phyloP scores from a whole-genome alignment of 805 yeast genomes.

The Clavispora santaluciae region DNA sequence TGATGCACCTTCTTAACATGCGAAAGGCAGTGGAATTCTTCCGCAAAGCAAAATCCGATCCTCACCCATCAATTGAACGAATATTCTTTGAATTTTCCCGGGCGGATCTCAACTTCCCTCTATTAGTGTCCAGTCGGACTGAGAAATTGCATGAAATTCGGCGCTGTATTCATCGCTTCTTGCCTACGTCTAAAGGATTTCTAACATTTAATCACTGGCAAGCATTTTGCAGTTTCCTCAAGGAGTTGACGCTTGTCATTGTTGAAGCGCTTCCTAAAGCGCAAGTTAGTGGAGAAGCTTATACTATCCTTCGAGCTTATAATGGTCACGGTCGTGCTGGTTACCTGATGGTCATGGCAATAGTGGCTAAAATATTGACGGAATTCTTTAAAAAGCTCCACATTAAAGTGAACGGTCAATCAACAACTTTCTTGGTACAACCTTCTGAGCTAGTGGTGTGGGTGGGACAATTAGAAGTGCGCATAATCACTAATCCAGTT shows the following conservation, averaged over 20 bases:
- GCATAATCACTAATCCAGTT: not conserved
- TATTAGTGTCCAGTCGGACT: slow-evolving; percentile 5
- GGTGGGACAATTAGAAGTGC: not conserved
- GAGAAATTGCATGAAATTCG: not conserved
- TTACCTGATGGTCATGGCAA: slow-evolving; percentile 5
- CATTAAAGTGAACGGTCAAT: not conserved
- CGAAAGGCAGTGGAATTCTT: no score
- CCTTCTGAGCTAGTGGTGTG: not conserved
- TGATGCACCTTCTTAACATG: slow-evolving; percentile 12
- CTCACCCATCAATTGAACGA: slow-evolving; percentile 6
- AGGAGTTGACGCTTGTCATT: not conserved
- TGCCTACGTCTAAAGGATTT: slow-evolving; percentile 4
- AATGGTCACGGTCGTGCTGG: slow-evolving; percentile 8
- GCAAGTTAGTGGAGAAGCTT: not conserved
- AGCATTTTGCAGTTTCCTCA: slow-evolving; percentile 2
- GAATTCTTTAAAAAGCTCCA: slow-evolving; percentile 4
- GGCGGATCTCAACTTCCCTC: slow-evolving; percentile 9
- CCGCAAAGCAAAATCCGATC: slow-evolving; percentile 2
- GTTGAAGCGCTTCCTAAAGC: not conserved
- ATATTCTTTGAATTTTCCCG: slow-evolving; percentile 13
- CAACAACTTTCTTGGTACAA: not conserved
- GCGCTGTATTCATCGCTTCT: not conserved
- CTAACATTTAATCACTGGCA: slow-evolving; percentile 3
- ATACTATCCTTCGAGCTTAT: slow-evolving; percentile 11
- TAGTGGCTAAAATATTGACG: slow-evolving; percentile 9